Base-by-base conservation (phyloP, 441 rosid genomes). In the Euphorbia celastroides region DNA sequence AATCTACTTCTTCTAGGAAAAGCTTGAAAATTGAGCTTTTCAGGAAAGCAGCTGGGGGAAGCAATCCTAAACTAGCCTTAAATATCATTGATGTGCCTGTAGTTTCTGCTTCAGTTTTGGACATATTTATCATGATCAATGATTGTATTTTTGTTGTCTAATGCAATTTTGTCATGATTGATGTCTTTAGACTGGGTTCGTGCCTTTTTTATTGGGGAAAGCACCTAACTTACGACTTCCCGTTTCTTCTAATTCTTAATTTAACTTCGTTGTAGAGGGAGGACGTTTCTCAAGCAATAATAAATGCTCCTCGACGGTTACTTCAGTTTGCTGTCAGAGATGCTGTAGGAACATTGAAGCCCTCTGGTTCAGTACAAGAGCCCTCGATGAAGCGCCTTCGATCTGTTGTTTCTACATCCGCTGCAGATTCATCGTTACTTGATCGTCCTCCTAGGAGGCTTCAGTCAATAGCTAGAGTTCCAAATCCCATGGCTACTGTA, bases 241-340 rank as follows among this genome's bases (percentile, higher is more conserved):
- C 22, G 23, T 44, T 30, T 58, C 60, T 73, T 55, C 36, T 66
- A 72, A 69, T 20, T 30, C 22, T 30, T 59, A 11, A 38, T 55
- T 65, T 57, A 38, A 7, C 30, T 71, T 51, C 55, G 67, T 67
- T 62, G 55, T 80, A 94, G 98, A 84, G 84, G 80, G 96, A 87
- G 65, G 80, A 80, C 44, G 80, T 60, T 69, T 75, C 84, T 65
- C 85, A 67, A 56, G 74, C 80, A 62, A 81, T 78, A 41, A 70
- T 82, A 52, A 85, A 77, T 78, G 98, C 91, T 67, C 86, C 99
- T 57, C 78, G 96, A 57, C 85, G 98, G 71, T 81, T 94, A 36
- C 97, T 94, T 73, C 98, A 94, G 65, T 89, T 82, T 86, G 99
- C 99, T 26, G 90, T 94, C 62, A 81, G 97, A 76, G 99, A 92